A percentile compares a stretch with the other conserved stretches of the same genome.
These are phyloP conservation scores for Novymonas esmeraldas DNA, from an alignment of 208 protist genomes.

Conservation along the genomic window DNA sequence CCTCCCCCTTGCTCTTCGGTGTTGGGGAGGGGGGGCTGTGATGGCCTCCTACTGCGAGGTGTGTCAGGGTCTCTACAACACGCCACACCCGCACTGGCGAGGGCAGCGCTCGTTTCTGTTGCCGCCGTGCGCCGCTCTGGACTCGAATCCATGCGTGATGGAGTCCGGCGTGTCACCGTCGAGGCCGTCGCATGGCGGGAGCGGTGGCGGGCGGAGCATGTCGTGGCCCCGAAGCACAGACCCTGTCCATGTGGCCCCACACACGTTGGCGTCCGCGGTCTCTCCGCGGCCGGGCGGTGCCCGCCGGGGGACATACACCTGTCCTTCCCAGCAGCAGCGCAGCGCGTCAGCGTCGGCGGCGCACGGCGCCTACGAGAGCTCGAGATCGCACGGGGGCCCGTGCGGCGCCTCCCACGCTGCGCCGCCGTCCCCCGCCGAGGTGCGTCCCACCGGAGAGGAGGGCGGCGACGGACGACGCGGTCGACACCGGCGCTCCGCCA, in stretches of 20 bases:
- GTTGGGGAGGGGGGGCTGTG: neutral
- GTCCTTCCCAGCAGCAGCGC: slow-evolving; percentile 13
- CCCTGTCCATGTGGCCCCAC: neutral
- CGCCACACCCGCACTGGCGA: slow-evolving; percentile 38
- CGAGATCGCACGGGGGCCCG: neutral
- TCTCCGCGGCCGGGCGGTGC: neutral
- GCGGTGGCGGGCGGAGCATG: neutral
- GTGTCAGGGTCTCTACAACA: slow-evolving; percentile 52
- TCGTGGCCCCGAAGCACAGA: slow-evolving; percentile 3
- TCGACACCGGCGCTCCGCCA: neutral
- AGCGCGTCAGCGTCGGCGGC: slow-evolving; percentile 4
- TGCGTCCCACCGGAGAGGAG: neutral
- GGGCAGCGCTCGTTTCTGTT: slow-evolving; percentile 3
- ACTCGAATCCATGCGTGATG: no score
- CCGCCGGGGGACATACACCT: neutral
- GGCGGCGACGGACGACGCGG: neutral
- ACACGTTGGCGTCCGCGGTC: neutral
- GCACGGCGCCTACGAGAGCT: neutral
- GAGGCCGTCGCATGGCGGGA: neutral
- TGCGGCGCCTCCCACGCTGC: neutral
- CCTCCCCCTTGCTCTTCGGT: neutral
- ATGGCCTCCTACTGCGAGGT: slow-evolving; percentile 89
- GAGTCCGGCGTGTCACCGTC: no score
- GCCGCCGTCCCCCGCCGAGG: no score
- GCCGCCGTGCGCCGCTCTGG: no score